Conservation (phyloP, 306 rosid species). For the Trichosanthes cucumerina region DNA sequence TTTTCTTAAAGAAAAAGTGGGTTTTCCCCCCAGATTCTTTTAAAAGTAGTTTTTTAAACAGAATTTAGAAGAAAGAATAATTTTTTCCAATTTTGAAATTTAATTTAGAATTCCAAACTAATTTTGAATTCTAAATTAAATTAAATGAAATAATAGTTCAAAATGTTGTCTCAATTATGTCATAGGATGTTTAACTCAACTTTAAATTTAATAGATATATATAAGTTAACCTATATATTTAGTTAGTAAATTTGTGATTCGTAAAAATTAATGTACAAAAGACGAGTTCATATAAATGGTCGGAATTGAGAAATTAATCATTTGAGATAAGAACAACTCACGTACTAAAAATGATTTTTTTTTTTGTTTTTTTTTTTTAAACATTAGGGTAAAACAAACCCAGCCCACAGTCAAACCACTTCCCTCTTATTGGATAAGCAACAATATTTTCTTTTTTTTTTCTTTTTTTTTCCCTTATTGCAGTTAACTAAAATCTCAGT, state of each 20-base stretch:
- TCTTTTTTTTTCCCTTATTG: neutral
- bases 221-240: neutral
- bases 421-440: neutral
- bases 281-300: neutral
- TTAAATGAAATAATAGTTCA: neutral
- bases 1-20: neutral
- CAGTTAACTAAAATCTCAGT: slow-evolving; percentile 1
- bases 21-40: too few species aligned
- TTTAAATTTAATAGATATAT: too few species aligned
- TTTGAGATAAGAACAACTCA: neutral
- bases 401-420: neutral
- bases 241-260: neutral
- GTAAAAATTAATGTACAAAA: too few species aligned
- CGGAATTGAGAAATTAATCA: neutral
- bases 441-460: neutral
- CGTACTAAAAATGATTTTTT: neutral
- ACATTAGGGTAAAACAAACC: neutral
- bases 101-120: neutral
- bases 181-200: neutral
- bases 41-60: neutral
- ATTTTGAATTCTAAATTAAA: neutral
- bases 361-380: too few species aligned
- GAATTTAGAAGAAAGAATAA: too few species aligned
- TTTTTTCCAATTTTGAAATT: neutral
- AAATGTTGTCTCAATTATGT: neutral